Conservation (phyloP, 1,284 basidiomycete genomes). For the Trichosporon coremiiforme region DNA sequence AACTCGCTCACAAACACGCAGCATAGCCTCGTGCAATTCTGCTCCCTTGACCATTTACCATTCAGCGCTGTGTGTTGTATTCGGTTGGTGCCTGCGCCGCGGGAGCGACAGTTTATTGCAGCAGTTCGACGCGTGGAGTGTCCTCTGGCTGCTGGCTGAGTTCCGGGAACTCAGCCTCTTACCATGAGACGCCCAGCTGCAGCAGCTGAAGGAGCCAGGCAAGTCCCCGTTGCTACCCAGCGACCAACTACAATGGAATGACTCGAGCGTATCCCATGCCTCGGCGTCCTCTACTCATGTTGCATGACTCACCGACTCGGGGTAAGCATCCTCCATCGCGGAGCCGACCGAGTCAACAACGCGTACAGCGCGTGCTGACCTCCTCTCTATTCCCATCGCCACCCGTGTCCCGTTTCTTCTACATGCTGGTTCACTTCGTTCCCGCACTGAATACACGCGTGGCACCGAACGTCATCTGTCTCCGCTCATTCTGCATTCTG, state of each 20-base stretch:
- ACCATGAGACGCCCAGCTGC: no score
- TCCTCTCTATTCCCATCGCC: not conserved
- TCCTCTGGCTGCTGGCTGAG: no score
- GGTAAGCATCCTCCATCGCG: not conserved
- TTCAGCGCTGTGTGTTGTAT: not conserved
- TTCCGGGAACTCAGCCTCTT: no score
- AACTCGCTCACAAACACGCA: not conserved
- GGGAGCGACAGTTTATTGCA: no score
- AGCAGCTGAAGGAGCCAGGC: no score
- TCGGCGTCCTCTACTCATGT: not conserved
- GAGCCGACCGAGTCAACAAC: not conserved
- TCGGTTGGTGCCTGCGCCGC: not conserved
- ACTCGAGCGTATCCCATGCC: not conserved
- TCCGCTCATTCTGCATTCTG: not conserved
- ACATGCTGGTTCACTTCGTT: not conserved
- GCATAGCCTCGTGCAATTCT: not conserved
- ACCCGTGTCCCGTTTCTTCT: not conserved
- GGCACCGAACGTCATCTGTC: not conserved
- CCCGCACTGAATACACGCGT: not conserved
- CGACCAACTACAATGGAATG: not conserved
- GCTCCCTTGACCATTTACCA: not conserved
- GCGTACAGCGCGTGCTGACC: no score
- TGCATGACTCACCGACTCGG: not conserved
- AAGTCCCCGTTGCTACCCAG: no score
- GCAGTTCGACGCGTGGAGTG: no score